Evolutionary conservation across 192 early-diverging fungal genomes (phyloP), one percentile per base, ranked within the genome.

Genomic region (Glomus cerebriforme): DNA sequence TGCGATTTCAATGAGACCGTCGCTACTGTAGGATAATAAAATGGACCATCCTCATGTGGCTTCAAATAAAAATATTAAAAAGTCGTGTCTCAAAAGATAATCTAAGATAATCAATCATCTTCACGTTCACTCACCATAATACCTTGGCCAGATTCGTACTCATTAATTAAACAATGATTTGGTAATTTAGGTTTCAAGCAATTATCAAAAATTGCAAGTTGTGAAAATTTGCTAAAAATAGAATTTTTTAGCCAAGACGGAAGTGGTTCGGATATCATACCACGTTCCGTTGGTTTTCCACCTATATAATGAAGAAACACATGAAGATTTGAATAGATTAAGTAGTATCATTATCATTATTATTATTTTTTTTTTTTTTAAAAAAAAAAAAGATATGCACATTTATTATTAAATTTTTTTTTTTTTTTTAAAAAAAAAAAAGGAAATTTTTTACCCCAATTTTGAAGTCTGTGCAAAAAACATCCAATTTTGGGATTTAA

Each of bases 151-250:
- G 85, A 73, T 47, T 87, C 71, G 70, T 88, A 88, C 32, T 88
- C 87, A 74, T 88, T 88, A 24, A 88, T 82, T 1, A 88, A 79
- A 32, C 82, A 80, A 69, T 88, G 87, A 64, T 88, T 88, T 31
- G 87, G 87, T 24, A 69, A 24, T 24, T 67, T 49, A 24, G n/a
- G 35, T 34, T 54, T 59, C 35, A 12, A 45, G 1, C 73, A 74
- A 6, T 78, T 75, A 26, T 82, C 69, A 80, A 85, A 85, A 12
- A 85, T 76, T 9, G 66, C 75, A 34, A 75, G 27, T 47, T 80
- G 75, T 6, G 75, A 59, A 45, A 86, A 82, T 54, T 75, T 73
- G 2, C 81, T 75, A 70, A 81, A 78, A 9, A 84, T 22, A 19
- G 75, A 67, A n/a, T 34, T 19, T 17, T 75, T 82, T 26, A 87